Percentiles rank a stretch among this genome's conserved stretches.
phyloP scores from a whole-genome alignment of 1,284 basidiomycete genomes.

The Polyporus tsugae region DNA sequence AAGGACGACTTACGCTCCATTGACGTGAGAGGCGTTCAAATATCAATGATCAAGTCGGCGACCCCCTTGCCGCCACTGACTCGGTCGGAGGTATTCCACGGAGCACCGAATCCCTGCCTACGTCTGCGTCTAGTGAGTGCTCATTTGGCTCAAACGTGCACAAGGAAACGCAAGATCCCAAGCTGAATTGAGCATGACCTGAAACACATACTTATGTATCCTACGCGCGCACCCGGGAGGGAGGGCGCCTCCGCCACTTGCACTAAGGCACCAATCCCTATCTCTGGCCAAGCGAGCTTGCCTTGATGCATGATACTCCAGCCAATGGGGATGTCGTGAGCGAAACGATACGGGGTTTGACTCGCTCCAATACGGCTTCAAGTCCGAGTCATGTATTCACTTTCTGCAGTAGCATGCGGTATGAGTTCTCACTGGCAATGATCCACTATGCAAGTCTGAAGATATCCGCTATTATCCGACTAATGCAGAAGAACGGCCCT shows the following conservation, averaged over 20 bases:
- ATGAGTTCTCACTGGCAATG: not conserved
- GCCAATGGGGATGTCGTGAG: not conserved
- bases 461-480: slow-evolving; percentile 19
- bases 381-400: not conserved
- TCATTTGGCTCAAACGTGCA: too few relatives aligned
- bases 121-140: too few relatives aligned
- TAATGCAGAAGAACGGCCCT: slow-evolving; percentile 4
- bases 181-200: too few relatives aligned
- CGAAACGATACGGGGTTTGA: not conserved
- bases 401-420: not conserved
- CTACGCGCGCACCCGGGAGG: too few relatives aligned
- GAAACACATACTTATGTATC: too few relatives aligned
- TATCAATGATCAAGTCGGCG: too few relatives aligned
- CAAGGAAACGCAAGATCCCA: too few relatives aligned
- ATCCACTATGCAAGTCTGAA: slow-evolving; percentile 4
- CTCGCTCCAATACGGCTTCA: not conserved
- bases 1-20: too few relatives aligned
- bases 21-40: too few relatives aligned
- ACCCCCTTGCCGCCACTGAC: too few relatives aligned
- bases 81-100: too few relatives aligned
- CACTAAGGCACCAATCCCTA: not conserved
- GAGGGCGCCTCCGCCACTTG: not conserved
- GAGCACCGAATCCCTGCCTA: too few relatives aligned
- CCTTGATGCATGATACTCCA: not conserved
- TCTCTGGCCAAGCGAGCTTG: not conserved